Evolutionary conservation across 192 early-diverging fungal genomes (phyloP).

Genomic region (Obelidium mucronatum): DNA sequence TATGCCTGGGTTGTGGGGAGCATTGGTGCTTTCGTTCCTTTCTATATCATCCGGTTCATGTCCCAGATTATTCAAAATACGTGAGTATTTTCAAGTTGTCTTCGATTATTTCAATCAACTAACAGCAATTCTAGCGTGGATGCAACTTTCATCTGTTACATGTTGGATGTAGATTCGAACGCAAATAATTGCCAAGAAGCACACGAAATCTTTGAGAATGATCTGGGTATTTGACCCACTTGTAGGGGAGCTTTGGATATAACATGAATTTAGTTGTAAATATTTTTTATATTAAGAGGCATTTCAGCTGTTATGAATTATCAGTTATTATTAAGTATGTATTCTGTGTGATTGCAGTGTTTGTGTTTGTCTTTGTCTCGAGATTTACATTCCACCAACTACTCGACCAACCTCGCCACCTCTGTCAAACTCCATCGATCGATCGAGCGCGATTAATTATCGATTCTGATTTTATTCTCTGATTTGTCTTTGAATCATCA

Average conservation of each 20-base stretch:
- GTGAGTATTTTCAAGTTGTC: conserved; percentile 55
- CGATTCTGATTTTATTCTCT: too few species aligned
- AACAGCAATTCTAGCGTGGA: conserved; percentile 67
- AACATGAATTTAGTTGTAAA: too few species aligned
- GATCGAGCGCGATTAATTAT: too few species aligned
- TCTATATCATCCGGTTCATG: conserved; percentile 72
- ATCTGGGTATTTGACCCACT: conserved; percentile 30
- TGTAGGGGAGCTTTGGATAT: too few species aligned
- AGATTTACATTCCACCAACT: too few species aligned
- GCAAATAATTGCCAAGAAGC: conserved; percentile 50
- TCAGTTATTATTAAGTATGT: too few species aligned
- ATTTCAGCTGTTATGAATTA: too few species aligned
- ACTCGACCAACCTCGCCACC: not conserved
- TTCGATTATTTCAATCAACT: not conserved
- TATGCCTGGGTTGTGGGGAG: conserved; percentile 71
- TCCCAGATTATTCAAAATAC: conserved; percentile 76
- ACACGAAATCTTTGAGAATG: conserved; percentile 51
- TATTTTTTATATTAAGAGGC: too few species aligned
- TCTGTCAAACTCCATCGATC: not conserved
- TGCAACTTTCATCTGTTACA: conserved; percentile 81
- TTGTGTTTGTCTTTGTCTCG: too few species aligned
- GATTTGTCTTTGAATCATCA: too few species aligned
- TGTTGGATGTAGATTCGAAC: conserved; percentile 76
- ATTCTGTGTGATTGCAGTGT: too few species aligned
- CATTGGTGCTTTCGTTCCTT: conserved; percentile 64